A percentile compares a stretch with the other conserved stretches of the same genome.
phyloP scores from a whole-genome alignment of 208 protist species.

The Crithidia acanthocephali region DNA sequence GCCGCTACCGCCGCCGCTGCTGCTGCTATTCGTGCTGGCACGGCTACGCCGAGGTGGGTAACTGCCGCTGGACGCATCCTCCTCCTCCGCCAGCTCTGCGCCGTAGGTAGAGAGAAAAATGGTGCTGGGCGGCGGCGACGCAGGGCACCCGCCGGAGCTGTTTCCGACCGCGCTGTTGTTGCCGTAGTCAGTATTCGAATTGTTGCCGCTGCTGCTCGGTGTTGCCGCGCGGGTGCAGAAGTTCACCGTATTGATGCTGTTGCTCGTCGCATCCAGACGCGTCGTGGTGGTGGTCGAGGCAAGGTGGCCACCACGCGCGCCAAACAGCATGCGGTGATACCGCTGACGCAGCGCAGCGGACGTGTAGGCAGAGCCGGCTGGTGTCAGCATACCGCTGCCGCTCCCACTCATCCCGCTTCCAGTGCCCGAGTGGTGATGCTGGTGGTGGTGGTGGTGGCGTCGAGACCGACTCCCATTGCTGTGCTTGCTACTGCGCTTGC shows the following conservation, averaged over 20 bases:
- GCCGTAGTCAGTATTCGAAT: neutral
- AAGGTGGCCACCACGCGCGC: slow-evolving; percentile 13
- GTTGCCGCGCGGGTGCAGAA: neutral
- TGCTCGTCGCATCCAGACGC: neutral
- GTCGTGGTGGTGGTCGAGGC: neutral
- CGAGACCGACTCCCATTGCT: slow-evolving; percentile 32
- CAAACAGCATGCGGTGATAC: slow-evolving; percentile 33
- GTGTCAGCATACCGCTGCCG: slow-evolving; percentile 11
- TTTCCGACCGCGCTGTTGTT: too few relatives aligned
- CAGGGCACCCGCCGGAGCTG: neutral
- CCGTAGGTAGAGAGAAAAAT: slow-evolving; percentile 41
- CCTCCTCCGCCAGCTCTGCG: slow-evolving; percentile 34
- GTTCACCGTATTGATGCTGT: neutral
- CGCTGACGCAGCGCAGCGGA: slow-evolving; percentile 31
- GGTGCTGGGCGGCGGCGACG: slow-evolving; percentile 19
- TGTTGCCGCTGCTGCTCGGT: neutral
- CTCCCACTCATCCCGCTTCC: slow-evolving; percentile 6
- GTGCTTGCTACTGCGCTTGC: slow-evolving; percentile 47
- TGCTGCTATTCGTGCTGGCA: slow-evolving; percentile 14
- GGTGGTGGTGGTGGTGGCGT: slow-evolving; percentile 16
- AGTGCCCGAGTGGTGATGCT: neutral
- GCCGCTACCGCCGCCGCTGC: neutral
- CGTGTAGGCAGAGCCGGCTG: slow-evolving; percentile 23
- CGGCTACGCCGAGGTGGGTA: slow-evolving; percentile 8
- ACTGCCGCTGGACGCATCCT: slow-evolving; percentile 13